Percentiles rank a stretch among this genome's conserved stretches.
These are phyloP conservation scores for Aeschynomene evenia DNA, from an alignment of 306 rosid species.

Conservation along the genomic window DNA sequence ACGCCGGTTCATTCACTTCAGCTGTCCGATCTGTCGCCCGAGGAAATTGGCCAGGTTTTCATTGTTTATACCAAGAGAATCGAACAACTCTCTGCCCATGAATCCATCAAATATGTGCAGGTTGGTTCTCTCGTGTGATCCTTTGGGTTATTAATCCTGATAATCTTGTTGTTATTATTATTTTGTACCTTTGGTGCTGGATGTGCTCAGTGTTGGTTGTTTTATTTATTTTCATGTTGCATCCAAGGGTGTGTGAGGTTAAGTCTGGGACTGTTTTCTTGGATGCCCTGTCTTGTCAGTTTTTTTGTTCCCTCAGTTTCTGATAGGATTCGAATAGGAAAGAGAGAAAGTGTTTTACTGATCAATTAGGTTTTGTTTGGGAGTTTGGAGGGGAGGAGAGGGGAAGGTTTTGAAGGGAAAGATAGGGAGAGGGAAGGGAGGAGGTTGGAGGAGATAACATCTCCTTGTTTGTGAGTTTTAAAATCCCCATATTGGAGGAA, in stretches of 20 bases:
- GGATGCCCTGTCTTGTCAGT: not conserved
- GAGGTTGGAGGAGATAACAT: too few species aligned
- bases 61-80: conserved; percentile 47
- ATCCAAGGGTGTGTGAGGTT: too few species aligned
- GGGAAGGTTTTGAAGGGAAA: too few species aligned
- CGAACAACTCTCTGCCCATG: conserved; percentile 32
- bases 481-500: too few species aligned
- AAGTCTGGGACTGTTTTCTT: not conserved
- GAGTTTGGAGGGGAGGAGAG: too few species aligned
- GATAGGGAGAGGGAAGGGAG: too few species aligned
- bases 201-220: not conserved
- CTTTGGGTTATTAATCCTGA: not conserved
- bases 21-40: conserved; percentile 47
- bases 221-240: too few species aligned
- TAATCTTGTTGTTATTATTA: not conserved
- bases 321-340: too few species aligned
- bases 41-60: conserved; percentile 46
- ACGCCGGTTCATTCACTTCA: conserved; percentile 66
- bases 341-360: too few species aligned
- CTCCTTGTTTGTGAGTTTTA: too few species aligned
- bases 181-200: not conserved
- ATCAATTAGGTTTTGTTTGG: too few species aligned
- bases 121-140: conserved; percentile 25
- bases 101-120: conserved; percentile 70
- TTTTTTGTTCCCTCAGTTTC: too few species aligned